Base-by-base conservation (phyloP, 1,139 yeast species). In the Scheffersomyces segobiensis region DNA sequence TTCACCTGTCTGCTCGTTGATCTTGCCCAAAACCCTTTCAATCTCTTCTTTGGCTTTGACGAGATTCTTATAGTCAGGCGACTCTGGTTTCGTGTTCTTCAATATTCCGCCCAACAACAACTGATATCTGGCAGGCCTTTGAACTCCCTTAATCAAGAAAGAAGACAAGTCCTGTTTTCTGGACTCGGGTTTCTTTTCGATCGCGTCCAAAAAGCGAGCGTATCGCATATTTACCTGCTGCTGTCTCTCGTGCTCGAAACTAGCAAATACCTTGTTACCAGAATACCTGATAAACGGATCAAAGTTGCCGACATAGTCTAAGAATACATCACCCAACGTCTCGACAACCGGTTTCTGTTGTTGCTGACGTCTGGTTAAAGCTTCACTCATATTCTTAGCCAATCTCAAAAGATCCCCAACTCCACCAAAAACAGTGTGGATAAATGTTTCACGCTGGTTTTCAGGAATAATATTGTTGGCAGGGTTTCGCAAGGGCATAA, bases 201-300 rank as follows among this genome's bases (percentile, higher is more conserved):
- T 90, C 61, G 96, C 97, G 68, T 92, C 97, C 59, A 95, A 91
- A 72, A 95, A 95, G 68, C 96, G 81, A 22, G 97, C 95, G 77
- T 95, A 95, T 62, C 91, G 85, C 59, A 96, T 89, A 72, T 96
- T 95, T 39, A 89, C 91, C 60, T 92, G 89, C 72, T 93, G 92
- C 71, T 95, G 99, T 56, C 98, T 84, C 75, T 95, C 99, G 75
- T 93, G 93, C 73, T 95, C 97, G 74, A 92, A 93, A 72, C 93
- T 92, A 14, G 98, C 98, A 76, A 92, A 93, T 56, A 95, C 93
- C 71, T 96, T 96, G 59, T 95, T 93, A n/a, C 98, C 98, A 60
- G 97, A 96, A 71, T 95, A 95, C 54, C 89, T 84, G 55, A 95
- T 89, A 74, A 93, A 95, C 3, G 98, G 97, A 62, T 93, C 97